These are phyloP conservation scores for Epichloe amarillans DNA, from an alignment of 2,329 filamentous ascomycete genomes.

Conservation along the genomic window DNA sequence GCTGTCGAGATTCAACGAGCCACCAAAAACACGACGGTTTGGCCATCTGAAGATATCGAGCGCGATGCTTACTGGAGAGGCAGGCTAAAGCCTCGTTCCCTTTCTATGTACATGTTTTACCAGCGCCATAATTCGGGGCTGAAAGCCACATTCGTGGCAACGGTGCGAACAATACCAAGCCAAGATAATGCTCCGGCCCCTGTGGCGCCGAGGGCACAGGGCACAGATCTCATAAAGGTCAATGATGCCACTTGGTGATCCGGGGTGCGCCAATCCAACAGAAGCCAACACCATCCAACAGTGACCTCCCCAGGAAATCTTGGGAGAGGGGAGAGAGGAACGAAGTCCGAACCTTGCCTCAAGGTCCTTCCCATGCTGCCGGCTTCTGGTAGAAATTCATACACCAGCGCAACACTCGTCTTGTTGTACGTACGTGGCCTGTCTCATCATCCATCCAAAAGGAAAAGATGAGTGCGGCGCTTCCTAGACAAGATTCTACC, in stretches of 20 bases:
- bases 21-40: constrained; percentile 38
- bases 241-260: background rate
- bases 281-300: background rate
- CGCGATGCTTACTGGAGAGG: background rate
- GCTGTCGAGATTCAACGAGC: constrained; percentile 67
- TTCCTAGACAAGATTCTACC: constrained; percentile 1
- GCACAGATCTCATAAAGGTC: constrained; percentile 3
- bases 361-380: background rate
- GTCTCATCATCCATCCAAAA: background rate
- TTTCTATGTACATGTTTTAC: no score
- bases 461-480: background rate
- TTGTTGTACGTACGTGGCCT: background rate
- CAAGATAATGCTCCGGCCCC: background rate
- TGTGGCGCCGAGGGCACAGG: background rate
- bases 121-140: background rate
- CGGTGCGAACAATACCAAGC: constrained; percentile 1
- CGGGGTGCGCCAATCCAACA: background rate
- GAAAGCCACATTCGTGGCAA: background rate
- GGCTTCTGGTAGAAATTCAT: background rate
- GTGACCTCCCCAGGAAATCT: no score
- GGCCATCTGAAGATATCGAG: constrained; percentile 19
- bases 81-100: no score
- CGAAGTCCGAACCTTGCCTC: no score
- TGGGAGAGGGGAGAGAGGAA: no score
- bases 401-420: background rate